phyloP scores from a whole-genome alignment of 164 flowering plant species.

The Umbilicus rupestris region DNA sequence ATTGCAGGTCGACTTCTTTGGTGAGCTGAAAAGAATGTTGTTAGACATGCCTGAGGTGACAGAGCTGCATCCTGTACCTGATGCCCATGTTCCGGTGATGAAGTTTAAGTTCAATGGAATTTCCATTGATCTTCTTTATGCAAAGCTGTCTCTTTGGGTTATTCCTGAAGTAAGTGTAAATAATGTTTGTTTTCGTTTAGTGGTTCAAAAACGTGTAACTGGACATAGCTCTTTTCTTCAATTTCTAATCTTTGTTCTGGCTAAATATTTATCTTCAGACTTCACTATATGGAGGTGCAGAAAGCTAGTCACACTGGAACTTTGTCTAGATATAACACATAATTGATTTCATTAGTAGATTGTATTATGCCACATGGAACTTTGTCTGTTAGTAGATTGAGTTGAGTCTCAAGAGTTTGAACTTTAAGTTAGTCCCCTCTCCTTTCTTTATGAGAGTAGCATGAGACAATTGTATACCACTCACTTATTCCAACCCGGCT shows the following conservation, averaged over 20 bases:
- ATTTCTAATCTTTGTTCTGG: background rate
- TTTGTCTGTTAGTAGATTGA: no score
- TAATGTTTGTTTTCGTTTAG: background rate
- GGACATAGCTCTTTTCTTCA: background rate
- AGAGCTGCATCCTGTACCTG: slow-evolving; percentile 90
- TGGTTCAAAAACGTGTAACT: background rate
- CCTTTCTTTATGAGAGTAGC: no score
- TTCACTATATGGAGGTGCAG: background rate
- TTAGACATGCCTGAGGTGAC: slow-evolving; percentile 84
- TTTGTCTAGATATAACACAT: no score
- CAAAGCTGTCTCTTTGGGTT: slow-evolving; percentile 67
- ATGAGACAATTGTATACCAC: no score
- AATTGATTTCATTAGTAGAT: background rate
- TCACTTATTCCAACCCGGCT: background rate
- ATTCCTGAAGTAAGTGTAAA: slow-evolving; percentile 78
- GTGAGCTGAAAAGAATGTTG: slow-evolving; percentile 64
- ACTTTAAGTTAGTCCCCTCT: background rate
- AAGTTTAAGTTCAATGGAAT: slow-evolving; percentile 77
- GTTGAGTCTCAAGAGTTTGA: background rate
- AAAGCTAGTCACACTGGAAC: background rate
- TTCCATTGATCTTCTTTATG: slow-evolving; percentile 92
- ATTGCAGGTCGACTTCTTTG: slow-evolving; percentile 83
- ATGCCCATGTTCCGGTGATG: slow-evolving; percentile 97
- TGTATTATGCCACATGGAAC: no score
- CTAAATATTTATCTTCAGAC: background rate